Conservation (phyloP, 805 yeast species). For the Ogataea wickerhamii region DNA sequence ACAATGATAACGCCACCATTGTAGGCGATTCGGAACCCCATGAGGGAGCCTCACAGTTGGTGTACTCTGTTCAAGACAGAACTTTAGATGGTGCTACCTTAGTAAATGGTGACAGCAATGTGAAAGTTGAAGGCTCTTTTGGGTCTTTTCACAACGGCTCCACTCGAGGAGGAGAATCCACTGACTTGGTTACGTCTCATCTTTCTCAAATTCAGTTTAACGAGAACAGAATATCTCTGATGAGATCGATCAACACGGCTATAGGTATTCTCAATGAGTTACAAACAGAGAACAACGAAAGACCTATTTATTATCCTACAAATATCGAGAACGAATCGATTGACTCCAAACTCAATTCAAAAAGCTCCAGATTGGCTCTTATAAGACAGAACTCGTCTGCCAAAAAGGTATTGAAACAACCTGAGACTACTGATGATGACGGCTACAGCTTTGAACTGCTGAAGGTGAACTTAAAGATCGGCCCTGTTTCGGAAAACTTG, state of each 20-base stretch:
- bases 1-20: constrained; percentile 23
- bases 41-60: constrained; percentile 18
- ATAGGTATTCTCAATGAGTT: constrained; percentile 49
- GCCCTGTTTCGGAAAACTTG: constrained; percentile 39
- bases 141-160: constrained; percentile 12
- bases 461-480: constrained; percentile 60
- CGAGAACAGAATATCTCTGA: constrained; percentile 62
- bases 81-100: constrained; percentile 30
- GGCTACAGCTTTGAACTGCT: constrained; percentile 54
- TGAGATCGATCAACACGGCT: constrained; percentile 55
- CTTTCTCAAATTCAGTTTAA: constrained; percentile 74
- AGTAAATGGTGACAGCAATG: constrained; percentile 21
- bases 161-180: constrained; percentile 19
- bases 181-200: constrained; percentile 40
- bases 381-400: constrained; percentile 40
- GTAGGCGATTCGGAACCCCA: constrained; percentile 9
- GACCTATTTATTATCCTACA: constrained; percentile 65
- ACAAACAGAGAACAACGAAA: constrained; percentile 49
- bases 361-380: constrained; percentile 50
- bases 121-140: constrained; percentile 5
- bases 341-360: constrained; percentile 42
- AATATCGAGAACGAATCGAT: constrained; percentile 31
- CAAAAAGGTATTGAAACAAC: constrained; percentile 11
- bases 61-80: constrained; percentile 18
- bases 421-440: constrained; percentile 10